Base-by-base conservation (phyloP, 1,284 basidiomycete species). In the Puccinia sorghi region DNA sequence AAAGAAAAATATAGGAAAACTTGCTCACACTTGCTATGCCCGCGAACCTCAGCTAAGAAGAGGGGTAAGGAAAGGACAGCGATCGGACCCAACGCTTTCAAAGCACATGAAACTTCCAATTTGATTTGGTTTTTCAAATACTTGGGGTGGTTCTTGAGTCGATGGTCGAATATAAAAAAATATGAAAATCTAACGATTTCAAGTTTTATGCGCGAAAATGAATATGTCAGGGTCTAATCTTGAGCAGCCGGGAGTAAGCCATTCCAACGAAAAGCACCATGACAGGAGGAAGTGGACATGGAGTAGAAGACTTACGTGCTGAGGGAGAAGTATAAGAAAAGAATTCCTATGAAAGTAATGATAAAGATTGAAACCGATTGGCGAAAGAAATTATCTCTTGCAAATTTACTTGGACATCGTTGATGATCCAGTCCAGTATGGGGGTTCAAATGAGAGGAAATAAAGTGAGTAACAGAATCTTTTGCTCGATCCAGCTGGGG, bases 101-200 rank as follows among this genome's bases (percentile, higher is more conserved):
- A 81, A 79, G 91, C 93, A 72, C 85, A 86, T 81, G 88, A 86
- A 81, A 99, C 98, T 86, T 99, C 96, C 80, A 90, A 87, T 80
- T 88, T 87, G 80, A 93, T 88, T 85, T 97, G 95, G 83, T 93
- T 89, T 83, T 93, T 92, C 73, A 97, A 87, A 87, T 95, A 99
- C 43, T 91, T 89, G 0, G 96, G 97, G 86, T 99, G 96, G 69
- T 89, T 89, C 90, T 94, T 94, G 90, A 99, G 93, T 32, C 95
- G 90, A 83, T 94, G 91, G 86, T 99, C 95, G 89, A 97, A 99
- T 80, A 99, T 89, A 85, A 88, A 91, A 77, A 86, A 87, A 86
- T 94, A 99, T 4, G 93, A 93, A 13, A 94, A 84, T 41, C 69
- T 71, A n/a, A 56, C 13, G 13, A 50, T 48, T 72, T 15, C 17